Percentiles rank a stretch among this genome's conserved stretches.
Evolutionary conservation across 2,329 filamentous ascomycete species (phyloP).

Genomic region (Periconia digitata): DNA sequence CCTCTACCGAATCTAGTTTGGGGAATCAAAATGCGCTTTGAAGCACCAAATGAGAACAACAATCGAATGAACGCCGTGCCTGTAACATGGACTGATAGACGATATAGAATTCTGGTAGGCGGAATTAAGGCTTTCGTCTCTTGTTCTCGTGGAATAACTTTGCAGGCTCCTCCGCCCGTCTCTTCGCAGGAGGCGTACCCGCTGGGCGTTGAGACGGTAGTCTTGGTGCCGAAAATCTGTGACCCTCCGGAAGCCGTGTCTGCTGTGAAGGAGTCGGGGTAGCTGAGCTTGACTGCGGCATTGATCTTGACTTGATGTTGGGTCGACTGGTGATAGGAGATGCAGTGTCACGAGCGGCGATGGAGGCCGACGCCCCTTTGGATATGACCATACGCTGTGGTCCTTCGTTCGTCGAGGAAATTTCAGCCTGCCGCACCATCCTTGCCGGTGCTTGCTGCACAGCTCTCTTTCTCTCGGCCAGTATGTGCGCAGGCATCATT

Average conservation of each 20-base stretch:
- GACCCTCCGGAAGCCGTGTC: constrained; percentile 28
- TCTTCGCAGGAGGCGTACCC: constrained; percentile 6
- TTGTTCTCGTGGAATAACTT: constrained; percentile 24
- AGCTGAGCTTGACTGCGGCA: constrained; percentile 12
- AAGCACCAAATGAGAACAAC: neutral
- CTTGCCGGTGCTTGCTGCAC: constrained; percentile 32
- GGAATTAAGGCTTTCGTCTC: constrained; percentile 11
- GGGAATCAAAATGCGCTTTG: neutral
- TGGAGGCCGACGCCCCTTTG: constrained; percentile 27
- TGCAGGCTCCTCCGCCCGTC: constrained; percentile 21
- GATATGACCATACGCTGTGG: constrained; percentile 28
- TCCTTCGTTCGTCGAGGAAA: constrained; percentile 12
- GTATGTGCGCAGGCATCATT: constrained; percentile 30
- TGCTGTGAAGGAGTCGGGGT: constrained; percentile 15
- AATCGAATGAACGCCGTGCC: too few species aligned
- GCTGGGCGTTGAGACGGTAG: constrained; percentile 5
- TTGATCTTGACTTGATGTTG: constrained; percentile 26
- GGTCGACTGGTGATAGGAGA: constrained; percentile 13
- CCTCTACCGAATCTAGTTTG: neutral
- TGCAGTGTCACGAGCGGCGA: constrained; percentile 11
- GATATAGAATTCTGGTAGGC: neutral
- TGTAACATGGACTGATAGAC: neutral
- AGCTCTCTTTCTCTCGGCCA: constrained; percentile 22
- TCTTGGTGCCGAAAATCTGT: constrained; percentile 34
- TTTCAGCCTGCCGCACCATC: constrained; percentile 34